Evolutionary conservation across 1,284 basidiomycete species (phyloP).

Genomic region (Ceratobasidium theobromae): DNA sequence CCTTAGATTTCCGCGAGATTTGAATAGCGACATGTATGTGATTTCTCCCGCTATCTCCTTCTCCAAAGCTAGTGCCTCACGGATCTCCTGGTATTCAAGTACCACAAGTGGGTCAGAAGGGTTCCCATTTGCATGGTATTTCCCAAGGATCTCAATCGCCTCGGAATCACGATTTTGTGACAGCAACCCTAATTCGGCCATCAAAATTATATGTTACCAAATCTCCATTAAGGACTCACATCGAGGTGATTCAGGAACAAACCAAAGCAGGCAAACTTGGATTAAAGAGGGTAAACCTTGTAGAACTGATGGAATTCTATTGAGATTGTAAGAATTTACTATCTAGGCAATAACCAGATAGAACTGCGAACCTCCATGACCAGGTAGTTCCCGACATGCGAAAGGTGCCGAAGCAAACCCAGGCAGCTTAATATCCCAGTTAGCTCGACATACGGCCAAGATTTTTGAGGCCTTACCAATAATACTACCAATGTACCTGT

Average conservation of each 20-base stretch:
- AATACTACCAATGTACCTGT: conserved; percentile 66
- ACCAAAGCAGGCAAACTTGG: conserved; percentile 55
- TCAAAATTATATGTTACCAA: not conserved
- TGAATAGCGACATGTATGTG: conserved; percentile 52
- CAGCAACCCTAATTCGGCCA: conserved; percentile 36
- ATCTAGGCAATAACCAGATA: not conserved
- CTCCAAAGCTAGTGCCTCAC: conserved; percentile 61
- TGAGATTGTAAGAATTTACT: not conserved
- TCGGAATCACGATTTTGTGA: conserved; percentile 36
- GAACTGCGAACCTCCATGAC: conserved; percentile 53
- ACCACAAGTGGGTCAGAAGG: conserved; percentile 38
- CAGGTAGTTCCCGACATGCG: conserved; percentile 48
- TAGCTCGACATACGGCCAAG: not conserved
- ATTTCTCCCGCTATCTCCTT: conserved; percentile 53
- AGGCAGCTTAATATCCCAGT: conserved; percentile 44
- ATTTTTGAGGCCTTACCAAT: conserved; percentile 48
- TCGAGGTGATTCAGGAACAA: conserved; percentile 56
- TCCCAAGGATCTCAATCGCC: conserved; percentile 55
- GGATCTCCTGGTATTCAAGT: conserved; percentile 48
- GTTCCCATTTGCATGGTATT: conserved; percentile 60
- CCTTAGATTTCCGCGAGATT: conserved; percentile 60
- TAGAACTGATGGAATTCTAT: conserved; percentile 61
- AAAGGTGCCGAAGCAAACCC: conserved; percentile 59
- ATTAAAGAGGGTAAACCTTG: conserved; percentile 65
- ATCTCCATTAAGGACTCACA: conserved; percentile 58